These are phyloP conservation scores for Thamnidium elegans DNA, from an alignment of 192 early-diverging fungal genomes.

Conservation along the genomic window DNA sequence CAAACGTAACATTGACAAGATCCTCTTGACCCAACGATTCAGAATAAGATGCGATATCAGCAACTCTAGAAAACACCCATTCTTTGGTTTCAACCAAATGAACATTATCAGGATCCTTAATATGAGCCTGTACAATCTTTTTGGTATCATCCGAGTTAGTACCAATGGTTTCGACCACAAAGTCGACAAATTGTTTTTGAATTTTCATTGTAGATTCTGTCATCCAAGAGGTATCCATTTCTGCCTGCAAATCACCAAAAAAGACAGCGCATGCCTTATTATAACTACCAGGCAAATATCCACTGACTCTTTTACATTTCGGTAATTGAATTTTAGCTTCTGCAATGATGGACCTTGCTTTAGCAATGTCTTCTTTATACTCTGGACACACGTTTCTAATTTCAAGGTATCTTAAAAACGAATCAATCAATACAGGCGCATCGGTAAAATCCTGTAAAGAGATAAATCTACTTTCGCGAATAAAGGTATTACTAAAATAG, in stretches of 20 bases:
- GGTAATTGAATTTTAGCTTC: conserved; percentile 48
- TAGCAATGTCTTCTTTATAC: conserved; percentile 44
- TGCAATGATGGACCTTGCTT: conserved; percentile 40
- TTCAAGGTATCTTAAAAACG: conserved; percentile 48
- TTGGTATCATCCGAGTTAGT: conserved; percentile 2
- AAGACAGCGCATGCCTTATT: conserved; percentile 53
- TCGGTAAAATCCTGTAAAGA: conserved; percentile 44
- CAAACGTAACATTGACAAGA: conserved; percentile 1
- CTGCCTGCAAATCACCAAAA: conserved; percentile 42
- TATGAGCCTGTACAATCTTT: not conserved
- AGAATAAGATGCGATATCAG: not conserved
- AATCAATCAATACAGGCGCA: conserved; percentile 40
- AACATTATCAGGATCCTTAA: not conserved
- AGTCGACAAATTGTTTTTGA: conserved; percentile 1
- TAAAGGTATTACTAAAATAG: conserved; percentile 52
- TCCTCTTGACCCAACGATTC: not conserved
- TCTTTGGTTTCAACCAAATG: conserved; percentile 5
- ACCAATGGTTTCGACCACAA: conserved; percentile 18
- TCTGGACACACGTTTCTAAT: conserved; percentile 51
- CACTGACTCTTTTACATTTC: conserved; percentile 40
- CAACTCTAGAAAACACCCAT: conserved; percentile 7
- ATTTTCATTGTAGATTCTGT: conserved; percentile 2
- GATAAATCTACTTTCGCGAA: conserved; percentile 44
- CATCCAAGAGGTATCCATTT: conserved; percentile 11
- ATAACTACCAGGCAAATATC: conserved; percentile 40